A percentile compares a stretch with the other conserved stretches of the same genome.
phyloP scores from a whole-genome alignment of 1,284 basidiomycete species.

The Apiotrichum porosum region DNA sequence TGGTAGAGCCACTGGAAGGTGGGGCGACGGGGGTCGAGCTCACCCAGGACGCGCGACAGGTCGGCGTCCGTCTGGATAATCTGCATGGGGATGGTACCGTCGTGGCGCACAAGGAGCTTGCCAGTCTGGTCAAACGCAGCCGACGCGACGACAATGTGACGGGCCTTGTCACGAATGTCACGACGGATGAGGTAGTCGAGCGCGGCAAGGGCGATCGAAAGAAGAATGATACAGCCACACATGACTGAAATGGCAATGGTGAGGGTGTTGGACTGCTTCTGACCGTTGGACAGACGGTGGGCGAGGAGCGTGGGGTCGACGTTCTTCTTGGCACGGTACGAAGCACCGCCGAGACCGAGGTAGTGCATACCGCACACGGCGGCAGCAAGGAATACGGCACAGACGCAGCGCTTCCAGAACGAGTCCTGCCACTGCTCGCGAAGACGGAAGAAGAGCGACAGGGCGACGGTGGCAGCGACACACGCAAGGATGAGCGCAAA shows the following conservation, averaged over 20 bases:
- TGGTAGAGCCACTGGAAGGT: constrained; percentile 55
- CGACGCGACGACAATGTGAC: constrained; percentile 52
- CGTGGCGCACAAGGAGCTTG: constrained; percentile 51
- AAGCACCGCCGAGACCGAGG: constrained; percentile 51
- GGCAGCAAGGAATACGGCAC: constrained; percentile 47
- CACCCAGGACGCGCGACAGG: constrained; percentile 48
- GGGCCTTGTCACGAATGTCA: constrained; percentile 47
- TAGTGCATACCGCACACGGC: constrained; percentile 55
- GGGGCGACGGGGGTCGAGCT: constrained; percentile 50
- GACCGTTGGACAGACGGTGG: neutral
- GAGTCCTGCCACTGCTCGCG: constrained; percentile 52
- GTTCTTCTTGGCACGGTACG: constrained; percentile 41
- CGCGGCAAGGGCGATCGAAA: constrained; percentile 48
- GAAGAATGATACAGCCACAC: constrained; percentile 51
- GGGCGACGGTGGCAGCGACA: constrained; percentile 49
- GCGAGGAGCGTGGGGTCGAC: neutral
- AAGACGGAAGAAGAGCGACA: constrained; percentile 52
- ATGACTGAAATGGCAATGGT: constrained; percentile 52
- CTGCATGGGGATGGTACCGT: constrained; percentile 53
- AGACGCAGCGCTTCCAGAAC: constrained; percentile 51
- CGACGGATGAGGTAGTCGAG: constrained; percentile 46
- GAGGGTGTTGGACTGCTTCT: constrained; percentile 26
- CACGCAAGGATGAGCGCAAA: constrained; percentile 52
- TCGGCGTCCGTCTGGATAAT: constrained; percentile 52
- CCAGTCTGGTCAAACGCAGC: constrained; percentile 53